A percentile compares a stretch with the other conserved stretches of the same genome.
Conservation (phyloP, 2,329 filamentous ascomycete species). For the Tolypocladium tundrense region DNA sequence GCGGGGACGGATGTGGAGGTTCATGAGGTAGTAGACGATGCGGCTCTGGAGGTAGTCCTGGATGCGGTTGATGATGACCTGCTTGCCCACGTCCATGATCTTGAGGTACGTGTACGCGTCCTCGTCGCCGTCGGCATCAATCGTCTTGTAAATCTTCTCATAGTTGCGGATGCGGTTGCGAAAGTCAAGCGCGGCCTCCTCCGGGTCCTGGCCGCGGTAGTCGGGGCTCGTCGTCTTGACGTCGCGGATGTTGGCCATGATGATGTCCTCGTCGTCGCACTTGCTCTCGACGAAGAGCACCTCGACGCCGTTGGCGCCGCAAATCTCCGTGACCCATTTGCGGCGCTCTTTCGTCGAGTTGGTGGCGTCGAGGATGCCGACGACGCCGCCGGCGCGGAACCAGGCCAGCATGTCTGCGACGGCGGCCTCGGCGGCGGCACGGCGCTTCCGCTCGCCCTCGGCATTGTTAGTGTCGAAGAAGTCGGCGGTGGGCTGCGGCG, state of each 20-base stretch:
- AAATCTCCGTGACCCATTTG: constrained; percentile 81
- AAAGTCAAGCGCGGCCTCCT: constrained; percentile 84
- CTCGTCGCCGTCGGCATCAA: constrained; percentile 73
- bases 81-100: constrained; percentile 89
- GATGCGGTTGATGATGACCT: constrained; percentile 97
- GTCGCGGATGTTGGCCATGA: constrained; percentile 96
- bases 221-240: constrained; percentile 96
- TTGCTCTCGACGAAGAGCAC: constrained; percentile 95
- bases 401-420: constrained; percentile 89
- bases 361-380: constrained; percentile 91
- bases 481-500: constrained; percentile 80
- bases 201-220: constrained; percentile 88
- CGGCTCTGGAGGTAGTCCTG: constrained; percentile 94
- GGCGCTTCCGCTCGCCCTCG: constrained; percentile 82
- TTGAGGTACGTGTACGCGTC: constrained; percentile 88
- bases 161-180: constrained; percentile 92
- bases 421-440: constrained; percentile 82
- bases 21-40: constrained; percentile 97
- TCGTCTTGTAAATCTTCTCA: constrained; percentile 91
- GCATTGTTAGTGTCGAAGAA: constrained; percentile 91
- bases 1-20: constrained; percentile 90
- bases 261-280: constrained; percentile 89
- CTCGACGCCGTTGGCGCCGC: constrained; percentile 67
- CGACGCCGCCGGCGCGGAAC: constrained; percentile 73
- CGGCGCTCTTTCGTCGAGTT: constrained; percentile 88